Base-by-base conservation (phyloP, 2,329 filamentous ascomycete genomes). In the Sarocladium oryzae region DNA sequence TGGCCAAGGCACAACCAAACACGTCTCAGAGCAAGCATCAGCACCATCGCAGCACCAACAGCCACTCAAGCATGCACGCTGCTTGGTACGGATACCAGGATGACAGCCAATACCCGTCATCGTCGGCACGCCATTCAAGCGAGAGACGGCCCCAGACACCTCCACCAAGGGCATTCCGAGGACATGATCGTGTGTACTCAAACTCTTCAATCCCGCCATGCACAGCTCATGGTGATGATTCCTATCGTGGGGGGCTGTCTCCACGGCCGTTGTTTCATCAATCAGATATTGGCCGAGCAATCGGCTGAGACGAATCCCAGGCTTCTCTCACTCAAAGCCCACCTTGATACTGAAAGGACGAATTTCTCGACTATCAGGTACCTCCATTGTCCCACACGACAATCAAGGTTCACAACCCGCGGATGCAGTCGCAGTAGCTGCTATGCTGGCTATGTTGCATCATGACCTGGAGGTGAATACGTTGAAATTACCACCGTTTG, bases 221-320 rank as follows among this genome's bases (percentile, higher is more conserved):
- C 54, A 55, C 72, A 21, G 74, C 72, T 9, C 68, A 74, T 24
- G 72, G 74, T 6, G 72, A 80, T 3, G 74, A 78, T 8, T 58
- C 66, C 35, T 63, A 67, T 16, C 55, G 72, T 7, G 72, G 68
- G 4, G 76, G 73, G 2, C 61, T 79, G 4, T 76, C 77, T 18
- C 75, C 77, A 2, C 71, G 74, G 8, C 75, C 76, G 11, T 60
- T 71, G 24, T 63, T 77, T 49, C 69, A 68, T 51, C 64, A 69
- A 51, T 70, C 69, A 10, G 70, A 74, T 43, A 81, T 80, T 63
- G 78, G 78, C 5, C 69, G 73, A 24, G 77, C 77, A 2, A 73
- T 81, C 50, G 77, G 77, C n/a, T 81, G 68, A 76, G 52, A 37
- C n/a, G 37, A 23, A 45, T n/a, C n/a, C n/a, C n/a, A n/a, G n/a